Evolutionary conservation across 176 grass and related monocot species (phyloP), one percentile per base, ranked within the genome.

Genomic region (Typha latifolia): DNA sequence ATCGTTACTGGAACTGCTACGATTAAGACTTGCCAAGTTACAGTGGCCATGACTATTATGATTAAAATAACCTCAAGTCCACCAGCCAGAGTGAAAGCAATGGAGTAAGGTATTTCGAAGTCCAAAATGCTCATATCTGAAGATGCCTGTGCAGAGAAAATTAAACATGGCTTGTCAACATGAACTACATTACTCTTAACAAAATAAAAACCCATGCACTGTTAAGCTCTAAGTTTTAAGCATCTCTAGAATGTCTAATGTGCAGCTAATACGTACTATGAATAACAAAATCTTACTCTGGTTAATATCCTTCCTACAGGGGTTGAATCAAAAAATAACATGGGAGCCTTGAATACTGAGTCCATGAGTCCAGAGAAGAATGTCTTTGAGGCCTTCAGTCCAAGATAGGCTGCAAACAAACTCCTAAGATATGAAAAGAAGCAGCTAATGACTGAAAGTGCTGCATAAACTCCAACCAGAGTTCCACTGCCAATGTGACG

Each of bases 61-160:
- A 66, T 79, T 1, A 79, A 48, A 2, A 67, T 49, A 19, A 86
- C 27, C 50, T 97, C 88, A 48, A 84, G 61, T 13, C 57, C 12
- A 3, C 78, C 88, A 24, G 81, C 71, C 21, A 72, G 20, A 15
- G 84, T 81, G 69, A 89, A 97, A 53, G 73, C 72, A 48, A 97
- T 82, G 64, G 85, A 89, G 68, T 89, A 97, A 77, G 88, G 93
- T 92, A 92, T 86, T 69, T 97, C 93, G 20, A 89, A 97, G 77
- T 97, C 93, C 67, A 96, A 75, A 48, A 97, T 86, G 61, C 85
- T 91, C 72, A 97, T 76, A 84, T 96, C 93, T 72, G 93, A 97
- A 80, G 93, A 97, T 65, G 80, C 93, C 92, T 96, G 85, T 57
- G 78, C 0, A 64, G 65, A 62, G 16, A 74, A 70, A 64, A 8